Evolutionary conservation across 768 basidiomycete genomes (phyloP).

Genomic region (Mycena alexandri): DNA sequence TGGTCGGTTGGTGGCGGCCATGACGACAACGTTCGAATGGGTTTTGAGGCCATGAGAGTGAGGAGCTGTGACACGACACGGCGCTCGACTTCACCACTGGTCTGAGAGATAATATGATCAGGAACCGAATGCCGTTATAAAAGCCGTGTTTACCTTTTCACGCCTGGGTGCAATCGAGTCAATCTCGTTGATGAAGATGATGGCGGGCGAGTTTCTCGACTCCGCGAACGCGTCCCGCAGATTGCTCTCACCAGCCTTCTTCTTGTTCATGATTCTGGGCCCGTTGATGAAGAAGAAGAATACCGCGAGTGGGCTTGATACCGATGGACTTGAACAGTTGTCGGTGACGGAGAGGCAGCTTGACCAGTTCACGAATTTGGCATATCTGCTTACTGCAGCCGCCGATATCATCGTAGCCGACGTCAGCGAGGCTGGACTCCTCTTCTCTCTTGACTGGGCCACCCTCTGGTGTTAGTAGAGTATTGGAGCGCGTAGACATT

Average conservation of each 20-base stretch:
- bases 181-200: constrained; percentile 99
- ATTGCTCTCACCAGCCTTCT: too few relatives aligned
- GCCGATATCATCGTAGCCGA: constrained; percentile 99
- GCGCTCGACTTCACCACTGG: constrained; percentile 99
- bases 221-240: constrained; percentile 99
- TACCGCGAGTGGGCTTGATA: constrained; percentile 99
- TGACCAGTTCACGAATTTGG: constrained; percentile 98
- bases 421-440: constrained; percentile 95
- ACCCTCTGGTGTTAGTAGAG: too few relatives aligned
- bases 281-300: too few relatives aligned
- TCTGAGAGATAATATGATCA: constrained; percentile 59
- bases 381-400: constrained; percentile 99
- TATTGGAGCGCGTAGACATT: too few relatives aligned
- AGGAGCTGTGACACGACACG: constrained; percentile 99
- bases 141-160: too few relatives aligned
- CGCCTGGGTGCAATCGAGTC: constrained; percentile 99
- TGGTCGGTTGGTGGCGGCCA: too few relatives aligned
- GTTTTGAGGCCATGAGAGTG: too few relatives aligned
- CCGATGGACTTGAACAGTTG: too few relatives aligned
- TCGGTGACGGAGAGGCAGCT: too few relatives aligned
- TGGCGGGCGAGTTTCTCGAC: constrained; percentile 99
- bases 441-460: constrained; percentile 99
- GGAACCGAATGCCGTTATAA: constrained; percentile 1
- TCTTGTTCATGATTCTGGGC: too few relatives aligned
- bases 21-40: too few relatives aligned